Evolutionary conservation across 768 basidiomycete species (phyloP).

Genomic region (Lentinula sp.): DNA sequence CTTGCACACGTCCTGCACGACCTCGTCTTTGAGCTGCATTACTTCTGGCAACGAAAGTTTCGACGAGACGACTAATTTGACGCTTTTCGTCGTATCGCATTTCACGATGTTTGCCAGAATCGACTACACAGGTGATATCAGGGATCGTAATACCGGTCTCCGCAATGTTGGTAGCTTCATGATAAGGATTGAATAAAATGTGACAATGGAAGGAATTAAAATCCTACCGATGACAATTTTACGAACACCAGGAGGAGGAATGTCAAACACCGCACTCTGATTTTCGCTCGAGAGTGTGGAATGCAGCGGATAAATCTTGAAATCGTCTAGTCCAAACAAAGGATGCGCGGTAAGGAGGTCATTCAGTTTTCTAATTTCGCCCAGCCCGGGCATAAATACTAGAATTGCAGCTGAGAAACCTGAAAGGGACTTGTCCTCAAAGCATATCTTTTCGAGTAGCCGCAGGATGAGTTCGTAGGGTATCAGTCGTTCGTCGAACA

Average conservation of each 20-base stretch:
- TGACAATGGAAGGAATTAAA: not conserved
- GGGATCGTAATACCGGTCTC: constrained; percentile 99
- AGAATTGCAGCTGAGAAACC: constrained; percentile 75
- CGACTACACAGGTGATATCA: constrained; percentile 95
- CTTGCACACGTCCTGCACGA: constrained; percentile 85
- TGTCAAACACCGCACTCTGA: constrained; percentile 86
- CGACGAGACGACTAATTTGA: constrained; percentile 86
- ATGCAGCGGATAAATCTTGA: constrained; percentile 82
- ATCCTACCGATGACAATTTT: constrained; percentile 90
- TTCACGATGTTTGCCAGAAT: constrained; percentile 89
- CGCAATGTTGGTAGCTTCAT: constrained; percentile 80
- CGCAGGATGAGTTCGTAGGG: constrained; percentile 87
- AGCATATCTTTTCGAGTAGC: constrained; percentile 79
- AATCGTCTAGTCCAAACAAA: constrained; percentile 58
- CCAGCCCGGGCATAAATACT: constrained; percentile 92
- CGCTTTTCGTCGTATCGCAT: constrained; percentile 99
- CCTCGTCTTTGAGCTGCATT: constrained; percentile 89
- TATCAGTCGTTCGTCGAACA: constrained; percentile 82
- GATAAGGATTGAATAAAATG: too few species aligned
- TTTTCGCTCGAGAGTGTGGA: constrained; percentile 90
- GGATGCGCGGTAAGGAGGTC: constrained; percentile 77
- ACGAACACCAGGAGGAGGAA: constrained; percentile 70
- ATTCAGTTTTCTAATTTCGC: constrained; percentile 84
- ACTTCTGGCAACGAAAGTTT: constrained; percentile 87
- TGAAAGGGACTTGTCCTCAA: constrained; percentile 45